Evolutionary conservation across 2,329 filamentous ascomycete species (phyloP), one percentile per base, ranked within the genome.

Genomic region (Fusarium sp.): DNA sequence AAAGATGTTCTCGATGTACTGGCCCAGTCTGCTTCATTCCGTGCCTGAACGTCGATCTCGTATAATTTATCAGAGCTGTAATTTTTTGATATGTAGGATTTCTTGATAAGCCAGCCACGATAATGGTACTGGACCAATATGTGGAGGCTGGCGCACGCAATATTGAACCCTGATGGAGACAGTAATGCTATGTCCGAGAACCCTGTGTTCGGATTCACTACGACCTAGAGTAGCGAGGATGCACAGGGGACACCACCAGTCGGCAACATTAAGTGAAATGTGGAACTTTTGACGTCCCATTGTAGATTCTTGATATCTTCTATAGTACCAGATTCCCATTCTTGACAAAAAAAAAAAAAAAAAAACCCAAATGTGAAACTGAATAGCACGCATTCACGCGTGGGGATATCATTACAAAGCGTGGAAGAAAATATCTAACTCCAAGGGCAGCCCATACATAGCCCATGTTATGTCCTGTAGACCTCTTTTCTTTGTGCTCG

Each of bases 371-470:
- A 63, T 55, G 62, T 60, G 33, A 70, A 73, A 73, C 57, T 67
- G 60, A 68, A 25, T 27, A 59, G 49, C 72, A 72, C 70, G 66
- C 70, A 49, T 57, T 52, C 52, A 55, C 49, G 63, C 64, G 69
- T 69, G 66, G 52, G 73, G 73, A 76, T 76, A 76, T 76, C 73
- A 73, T 76, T 76, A 76, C 58, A 68, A 73, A 75, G 54, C 52
- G 45, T 54, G 62, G 45, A 64, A 58, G 52, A 67, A 65, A 52
- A 38, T 64, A 55, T 63, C 69, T 42, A 75, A 73, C 72, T 64
- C 73, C 69, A 25, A 59, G 57, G 69, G 71, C 73, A 73, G 46
- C 60, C 61, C 39, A 64, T 51, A 69, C 39, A 64, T 51, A 69
- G 69, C 54, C 71, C 61, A 56, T 74, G 69, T 68, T 58, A 49